phyloP scores from a whole-genome alignment of 345 rosid species.

The Erodium maritimum region DNA sequence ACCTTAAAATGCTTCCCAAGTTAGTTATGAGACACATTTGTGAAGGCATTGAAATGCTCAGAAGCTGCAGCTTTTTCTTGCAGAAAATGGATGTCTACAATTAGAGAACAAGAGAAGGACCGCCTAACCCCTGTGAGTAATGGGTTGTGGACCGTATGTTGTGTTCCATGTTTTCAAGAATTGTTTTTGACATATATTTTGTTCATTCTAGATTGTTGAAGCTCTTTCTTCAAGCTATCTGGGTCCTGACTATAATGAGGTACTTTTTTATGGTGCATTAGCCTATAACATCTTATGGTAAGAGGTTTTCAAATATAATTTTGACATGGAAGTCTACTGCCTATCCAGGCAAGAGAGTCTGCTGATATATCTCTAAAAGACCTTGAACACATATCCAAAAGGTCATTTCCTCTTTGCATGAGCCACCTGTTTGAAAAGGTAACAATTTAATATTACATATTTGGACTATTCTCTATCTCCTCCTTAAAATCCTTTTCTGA shows the following conservation, averaged over 20 bases:
- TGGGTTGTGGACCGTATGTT: slow-evolving; percentile 1
- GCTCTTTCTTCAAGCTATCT: slow-evolving; percentile 59
- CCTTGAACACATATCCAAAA: slow-evolving; percentile 58
- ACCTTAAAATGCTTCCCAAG: not conserved
- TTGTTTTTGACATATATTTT: slow-evolving; percentile 4
- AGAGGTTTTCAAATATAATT: slow-evolving; percentile 6
- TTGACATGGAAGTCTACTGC: slow-evolving; percentile 8
- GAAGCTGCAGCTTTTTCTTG: slow-evolving; percentile 12
- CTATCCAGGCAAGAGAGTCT: slow-evolving; percentile 53
- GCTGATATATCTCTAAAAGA: slow-evolving; percentile 72
- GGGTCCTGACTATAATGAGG: slow-evolving; percentile 93
- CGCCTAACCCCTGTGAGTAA: slow-evolving; percentile 73
- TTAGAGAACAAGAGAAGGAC: slow-evolving; percentile 77
- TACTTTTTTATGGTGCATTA: slow-evolving; percentile 13
- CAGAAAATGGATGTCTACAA: slow-evolving; percentile 83
- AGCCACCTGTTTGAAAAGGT: slow-evolving; percentile 82
- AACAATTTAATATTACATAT: not conserved
- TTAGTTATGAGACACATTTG: not conserved
- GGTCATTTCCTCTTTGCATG: slow-evolving; percentile 92
- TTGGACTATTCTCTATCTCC: not conserved
- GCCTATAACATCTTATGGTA: slow-evolving; percentile 3
- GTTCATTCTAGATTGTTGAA: slow-evolving; percentile 59
- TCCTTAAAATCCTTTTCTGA: no score
- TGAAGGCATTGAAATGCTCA: not conserved
- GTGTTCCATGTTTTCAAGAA: slow-evolving; percentile 5